Conservation (phyloP, 78 protist species). For the Dictyostelium brefeldianum region DNA sequence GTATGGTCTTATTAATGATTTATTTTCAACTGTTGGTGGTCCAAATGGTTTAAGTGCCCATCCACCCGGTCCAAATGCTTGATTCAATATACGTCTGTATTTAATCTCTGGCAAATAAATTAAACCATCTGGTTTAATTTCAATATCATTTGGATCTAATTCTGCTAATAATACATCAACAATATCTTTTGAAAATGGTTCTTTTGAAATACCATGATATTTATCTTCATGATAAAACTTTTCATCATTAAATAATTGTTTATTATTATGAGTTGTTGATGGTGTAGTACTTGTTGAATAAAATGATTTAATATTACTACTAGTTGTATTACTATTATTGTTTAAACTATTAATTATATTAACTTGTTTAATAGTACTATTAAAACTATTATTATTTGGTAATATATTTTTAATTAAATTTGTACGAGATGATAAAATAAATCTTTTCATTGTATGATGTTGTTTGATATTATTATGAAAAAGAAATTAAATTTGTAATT, state of each 20-base stretch:
- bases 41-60: conserved; percentile 88
- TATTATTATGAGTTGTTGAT: neutral
- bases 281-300: too few species aligned
- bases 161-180: conserved; percentile 54
- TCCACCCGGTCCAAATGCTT: conserved; percentile 90
- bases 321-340: neutral
- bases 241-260: conserved; percentile 43
- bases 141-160: conserved; percentile 54
- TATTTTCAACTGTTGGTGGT: conserved; percentile 46
- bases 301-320: neutral
- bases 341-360: neutral
- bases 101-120: conserved; percentile 89
- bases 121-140: conserved; percentile 85
- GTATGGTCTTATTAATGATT: conserved; percentile 62
- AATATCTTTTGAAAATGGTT: conserved; percentile 54
- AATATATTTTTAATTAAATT: neutral
- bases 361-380: too few species aligned
- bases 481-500: too few species aligned
- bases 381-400: neutral
- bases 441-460: neutral
- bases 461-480: too few species aligned
- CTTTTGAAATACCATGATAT: conserved; percentile 63
- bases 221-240: conserved; percentile 61
- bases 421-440: neutral
- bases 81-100: conserved; percentile 80